phyloP scores from a whole-genome alignment of 345 rosid species.

The Brassica juncea region DNA sequence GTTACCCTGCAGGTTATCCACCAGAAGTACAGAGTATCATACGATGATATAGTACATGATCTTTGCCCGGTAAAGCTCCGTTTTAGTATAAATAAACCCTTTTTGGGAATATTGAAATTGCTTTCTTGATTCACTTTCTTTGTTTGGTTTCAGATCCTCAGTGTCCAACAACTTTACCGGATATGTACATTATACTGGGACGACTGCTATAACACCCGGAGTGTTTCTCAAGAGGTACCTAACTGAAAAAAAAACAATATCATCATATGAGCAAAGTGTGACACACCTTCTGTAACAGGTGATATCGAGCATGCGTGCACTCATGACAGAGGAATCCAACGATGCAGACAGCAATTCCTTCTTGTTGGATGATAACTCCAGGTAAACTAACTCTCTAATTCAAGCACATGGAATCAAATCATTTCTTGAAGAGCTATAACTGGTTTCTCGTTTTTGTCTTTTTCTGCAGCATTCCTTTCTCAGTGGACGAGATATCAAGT shows the following conservation, averaged over 20 bases:
- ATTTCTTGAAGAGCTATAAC: not conserved
- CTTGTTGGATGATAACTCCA: conserved; percentile 90
- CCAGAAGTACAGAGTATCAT: conserved; percentile 95
- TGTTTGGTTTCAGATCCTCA: conserved; percentile 62
- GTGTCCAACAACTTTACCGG: conserved; percentile 97
- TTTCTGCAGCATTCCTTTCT: conserved; percentile 83
- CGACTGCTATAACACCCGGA: conserved; percentile 93
- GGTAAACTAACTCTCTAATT: conserved; percentile 43
- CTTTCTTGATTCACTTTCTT: conserved; percentile 6
- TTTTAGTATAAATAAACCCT: not conserved
- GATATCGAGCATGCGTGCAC: conserved; percentile 93
- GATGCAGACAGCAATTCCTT: conserved; percentile 83
- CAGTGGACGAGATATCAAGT: conserved; percentile 82
- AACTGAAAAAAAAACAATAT: not conserved
- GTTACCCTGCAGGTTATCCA: conserved; percentile 76
- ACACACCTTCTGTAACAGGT: conserved; percentile 51
- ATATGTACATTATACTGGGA: conserved; percentile 97
- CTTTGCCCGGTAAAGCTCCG: conserved; percentile 78
- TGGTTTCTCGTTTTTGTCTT: not conserved
- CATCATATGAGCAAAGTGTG: not conserved
- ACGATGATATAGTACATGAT: conserved; percentile 91
- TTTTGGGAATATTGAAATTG: not conserved
- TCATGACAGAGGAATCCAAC: conserved; percentile 95
- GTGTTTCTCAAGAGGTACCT: conserved; percentile 72
- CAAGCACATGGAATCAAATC: not conserved